Base-by-base conservation (phyloP, 169 alveolate genomes). In the Plasmodium vivax region DNA sequence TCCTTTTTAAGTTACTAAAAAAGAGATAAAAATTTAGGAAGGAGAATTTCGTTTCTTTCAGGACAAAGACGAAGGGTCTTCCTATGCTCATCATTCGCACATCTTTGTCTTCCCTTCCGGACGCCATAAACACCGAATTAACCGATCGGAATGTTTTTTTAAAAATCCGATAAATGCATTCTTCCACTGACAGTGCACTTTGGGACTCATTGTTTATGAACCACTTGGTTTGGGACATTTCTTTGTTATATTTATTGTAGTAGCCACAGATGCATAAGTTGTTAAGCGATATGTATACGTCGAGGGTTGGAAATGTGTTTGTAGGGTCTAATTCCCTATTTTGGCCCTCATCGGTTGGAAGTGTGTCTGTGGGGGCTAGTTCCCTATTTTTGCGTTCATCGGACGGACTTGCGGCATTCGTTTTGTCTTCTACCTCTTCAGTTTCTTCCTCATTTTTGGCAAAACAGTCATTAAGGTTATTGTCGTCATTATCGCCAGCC, bases 41-140 rank as follows among this genome's bases (percentile, higher is more conserved):
- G 41, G 95, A 92, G 56, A 92, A 92, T 83, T 72, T 92, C 1
- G 95, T 92, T 47, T 92, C 95, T 47, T 82, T 92, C 56, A 92
- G 75, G 47, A 83, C 92, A 72, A 72, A 82, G 58, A 92, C 85
- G 54, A 92, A 92, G 38, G 95, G 95, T 71, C 95, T 82, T 23
- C 95, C 95, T 71, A 82, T 71, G 83, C 71, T 98, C 54, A 98
- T 97, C 99, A 98, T 98, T 58, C 99, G 88, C 1, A 97, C 99
- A 94, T 98, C 99, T 43, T 97, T 91, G 84, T 98, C 99, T 94
- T 98, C 98, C 74, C 99, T 92, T n/a, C 99, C 99, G 62, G 98
- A 96, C 0, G 96, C 96, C 79, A 92, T 93, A 80, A 92, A 93
- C 36, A 94, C 93, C 43, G 77, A 14, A 4, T 41, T 36, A 23